Conservation (phyloP, 163 green algal species). For the Volvox carteri region DNA sequence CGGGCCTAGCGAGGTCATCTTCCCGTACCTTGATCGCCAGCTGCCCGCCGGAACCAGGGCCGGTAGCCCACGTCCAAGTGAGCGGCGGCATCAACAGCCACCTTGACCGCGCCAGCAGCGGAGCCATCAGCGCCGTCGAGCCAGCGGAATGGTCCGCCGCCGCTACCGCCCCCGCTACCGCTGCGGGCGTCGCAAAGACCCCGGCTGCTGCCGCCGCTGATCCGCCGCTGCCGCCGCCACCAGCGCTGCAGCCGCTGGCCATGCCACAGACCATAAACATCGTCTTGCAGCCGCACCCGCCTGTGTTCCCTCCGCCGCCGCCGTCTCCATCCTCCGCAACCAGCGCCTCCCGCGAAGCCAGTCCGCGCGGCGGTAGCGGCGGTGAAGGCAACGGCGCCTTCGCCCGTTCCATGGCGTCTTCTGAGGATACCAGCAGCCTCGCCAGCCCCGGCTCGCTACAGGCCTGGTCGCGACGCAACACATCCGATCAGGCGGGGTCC, state of each 20-base stretch:
- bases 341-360: background rate
- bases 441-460: conserved; percentile 23
- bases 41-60: background rate
- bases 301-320: background rate
- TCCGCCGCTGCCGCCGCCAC: too few species aligned
- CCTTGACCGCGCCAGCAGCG: background rate
- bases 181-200: too few species aligned
- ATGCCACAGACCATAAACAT: background rate
- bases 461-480: conserved; percentile 20
- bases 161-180: too few species aligned
- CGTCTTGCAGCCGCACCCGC: background rate
- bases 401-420: background rate
- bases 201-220: too few species aligned
- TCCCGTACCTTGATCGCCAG: background rate
- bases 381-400: background rate
- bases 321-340: background rate
- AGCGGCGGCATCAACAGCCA: background rate
- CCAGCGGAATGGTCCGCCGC: background rate
- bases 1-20: background rate
- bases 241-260: too few species aligned
- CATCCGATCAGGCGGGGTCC: background rate
- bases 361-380: background rate
- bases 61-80: background rate
- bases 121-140: conserved; percentile 9
- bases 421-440: background rate